These are phyloP conservation scores for Diophrys appendiculata DNA, from an alignment of 73 alveolate genomes.

Conservation along the genomic window DNA sequence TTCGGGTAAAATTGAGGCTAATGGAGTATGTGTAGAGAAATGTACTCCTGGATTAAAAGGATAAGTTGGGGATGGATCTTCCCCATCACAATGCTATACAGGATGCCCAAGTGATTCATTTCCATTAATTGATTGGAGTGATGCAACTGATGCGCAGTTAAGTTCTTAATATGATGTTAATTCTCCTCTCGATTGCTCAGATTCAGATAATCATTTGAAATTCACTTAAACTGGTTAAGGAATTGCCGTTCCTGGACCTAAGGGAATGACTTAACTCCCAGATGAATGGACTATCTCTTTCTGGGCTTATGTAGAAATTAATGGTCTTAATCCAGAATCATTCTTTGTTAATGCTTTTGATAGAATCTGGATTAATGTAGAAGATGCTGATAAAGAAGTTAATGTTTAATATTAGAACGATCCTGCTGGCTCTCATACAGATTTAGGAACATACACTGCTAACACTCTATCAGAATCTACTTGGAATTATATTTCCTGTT, in stretches of 20 bases:
- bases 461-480: constrained; percentile 1
- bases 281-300: constrained; percentile 40
- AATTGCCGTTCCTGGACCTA: constrained; percentile 35
- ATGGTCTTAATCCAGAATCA: constrained; percentile 13
- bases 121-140: constrained; percentile 23
- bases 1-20: constrained; percentile 16
- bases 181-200: constrained; percentile 19
- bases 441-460: neutral
- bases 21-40: constrained; percentile 41
- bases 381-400: constrained; percentile 14
- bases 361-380: constrained; percentile 22
- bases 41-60: constrained; percentile 43
- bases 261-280: constrained; percentile 36
- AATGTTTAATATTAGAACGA: constrained; percentile 12
- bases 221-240: constrained; percentile 36
- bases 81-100: constrained; percentile 46
- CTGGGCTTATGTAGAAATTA: constrained; percentile 32
- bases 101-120: constrained; percentile 33
- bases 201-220: constrained; percentile 38
- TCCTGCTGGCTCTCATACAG: neutral
- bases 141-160: constrained; percentile 22
- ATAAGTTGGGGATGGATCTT: constrained; percentile 21
- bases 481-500: constrained; percentile 47
- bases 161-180: constrained; percentile 38
- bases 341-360: constrained; percentile 36